Evolutionary conservation across 2,329 filamentous ascomycete genomes (phyloP).

Genomic region (Teratosphaeria pseudoeucalypti): DNA sequence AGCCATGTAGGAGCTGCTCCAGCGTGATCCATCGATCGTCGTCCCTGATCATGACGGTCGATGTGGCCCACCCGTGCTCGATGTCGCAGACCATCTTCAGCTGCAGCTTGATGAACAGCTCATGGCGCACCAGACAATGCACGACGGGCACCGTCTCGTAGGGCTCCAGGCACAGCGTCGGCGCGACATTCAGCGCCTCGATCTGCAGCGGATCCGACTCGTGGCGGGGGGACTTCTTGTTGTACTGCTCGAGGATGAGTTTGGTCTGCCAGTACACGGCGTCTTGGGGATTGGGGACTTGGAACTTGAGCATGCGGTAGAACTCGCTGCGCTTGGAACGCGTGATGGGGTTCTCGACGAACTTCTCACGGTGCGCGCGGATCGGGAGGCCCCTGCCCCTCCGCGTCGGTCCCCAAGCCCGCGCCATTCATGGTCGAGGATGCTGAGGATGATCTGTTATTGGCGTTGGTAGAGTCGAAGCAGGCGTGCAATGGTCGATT

Average conservation of each 20-base stretch:
- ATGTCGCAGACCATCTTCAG: conserved; percentile 4
- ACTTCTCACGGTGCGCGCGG: not conserved
- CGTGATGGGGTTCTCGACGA: not conserved
- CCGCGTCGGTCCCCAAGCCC: not conserved
- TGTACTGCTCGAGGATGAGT: not conserved
- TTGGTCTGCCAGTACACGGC: not conserved
- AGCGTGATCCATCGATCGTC: conserved; percentile 1
- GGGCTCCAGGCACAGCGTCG: conserved; percentile 1
- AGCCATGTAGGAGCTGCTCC: not conserved
- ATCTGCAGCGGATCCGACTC: not conserved
- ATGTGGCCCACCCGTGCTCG: not conserved
- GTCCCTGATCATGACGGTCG: conserved; percentile 1
- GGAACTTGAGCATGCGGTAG: not conserved
- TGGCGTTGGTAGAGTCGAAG: no score
- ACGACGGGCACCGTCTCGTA: not conserved
- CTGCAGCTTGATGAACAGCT: conserved; percentile 2
- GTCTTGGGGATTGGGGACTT: not conserved
- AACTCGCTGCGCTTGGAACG: not conserved
- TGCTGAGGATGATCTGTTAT: no score
- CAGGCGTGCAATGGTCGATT: no score
- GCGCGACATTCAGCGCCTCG: conserved; percentile 1
- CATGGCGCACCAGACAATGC: not conserved
- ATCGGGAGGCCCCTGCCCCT: not conserved
- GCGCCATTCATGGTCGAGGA: no score
- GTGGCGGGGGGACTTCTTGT: not conserved